Evolutionary conservation across 2,329 filamentous ascomycete genomes (phyloP), one percentile per base, ranked within the genome.

Genomic region (Lachnellula arida): DNA sequence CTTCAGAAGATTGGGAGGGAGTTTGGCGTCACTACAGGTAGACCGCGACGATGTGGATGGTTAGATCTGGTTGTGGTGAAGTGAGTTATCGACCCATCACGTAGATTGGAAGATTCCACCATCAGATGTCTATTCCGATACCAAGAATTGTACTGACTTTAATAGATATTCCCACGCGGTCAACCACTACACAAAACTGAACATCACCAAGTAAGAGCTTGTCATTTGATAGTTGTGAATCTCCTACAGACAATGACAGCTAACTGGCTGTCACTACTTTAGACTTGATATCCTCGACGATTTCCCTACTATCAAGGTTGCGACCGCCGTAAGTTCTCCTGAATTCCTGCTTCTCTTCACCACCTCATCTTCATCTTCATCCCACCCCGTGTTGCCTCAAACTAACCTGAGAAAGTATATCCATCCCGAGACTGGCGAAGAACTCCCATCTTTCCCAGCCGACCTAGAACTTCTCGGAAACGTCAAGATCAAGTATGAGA

Each of bases 231-330:
- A 11, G 11, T 32, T 11, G 11, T 32, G 9, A 32, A 32, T 11
- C 28, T 32, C 28, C 9, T 32, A 11, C 8, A 2, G 28, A 32
- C 28, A 32, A 28, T 28, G 25, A 28, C 9, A 8, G 28, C 28
- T 32, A 32, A 32, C 28, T 32, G 8, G 9, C 28, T 15, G 15
- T n/a, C 5, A 14, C 15, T 39, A 15, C 35, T 40, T n/a, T 40
- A 84, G 82, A 72, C 78, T 89, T 22, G 86, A 89, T 64, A 79
- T 91, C 39, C 78, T 91, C 15, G 88, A 91, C 69, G 81, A 81
- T 34, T 91, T 96, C 69, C 77, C 81, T 9, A 85, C 84, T 66
- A 81, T 95, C 73, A 88, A 91, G 71, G 78, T 89, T 50, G 88
- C 87, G 17, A 81, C 87, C 14, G 84, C 82, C 2, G 52, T 54